Evolutionary conservation across 495 filamentous ascomycete genomes (phyloP), one percentile per base, ranked within the genome.

Genomic region (Neurospora pannonica): DNA sequence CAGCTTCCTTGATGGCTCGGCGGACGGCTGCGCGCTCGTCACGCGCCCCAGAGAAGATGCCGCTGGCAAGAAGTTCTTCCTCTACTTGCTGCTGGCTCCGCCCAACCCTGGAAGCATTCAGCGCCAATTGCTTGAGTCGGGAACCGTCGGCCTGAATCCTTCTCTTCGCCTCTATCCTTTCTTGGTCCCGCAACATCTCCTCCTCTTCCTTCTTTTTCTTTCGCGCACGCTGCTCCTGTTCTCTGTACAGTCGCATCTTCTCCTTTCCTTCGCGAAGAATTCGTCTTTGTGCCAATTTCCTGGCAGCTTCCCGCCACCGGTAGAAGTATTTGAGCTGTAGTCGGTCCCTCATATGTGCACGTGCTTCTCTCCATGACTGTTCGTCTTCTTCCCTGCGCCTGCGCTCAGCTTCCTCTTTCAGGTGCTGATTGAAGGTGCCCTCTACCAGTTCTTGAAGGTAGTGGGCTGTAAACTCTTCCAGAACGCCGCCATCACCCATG

Each of bases 261-360:
- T 81, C 76, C 43, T 81, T 79, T 46, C 79, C 75, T 71, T 77
- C 82, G 74, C 71, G 80, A 8, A 84, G 83, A 67, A 84, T 83
- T 15, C 78, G 77, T 28, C 76, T 79, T 34, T 75, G 77, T 36
- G 77, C 76, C 9, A 75, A 77, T 1, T 71, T 60, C 3, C 84
- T 77, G 13, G 84, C 84, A 34, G 74, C 77, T 36, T 85, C 76
- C 70, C 83, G 82, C 87, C 87, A 89, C 13, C 78, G 75, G 70
- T 85, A 84, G 38, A 85, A 85, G 77, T 81, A 89, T 69, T 85
- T 88, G 38, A 84, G 79, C 15, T 76, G 74, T 37, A 89, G 78
- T 15, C 79, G 84, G 48, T 84, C 81, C 17, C 72, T 75, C 74
- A 83, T 80, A 75, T 82, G 85, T 15, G 83, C 71, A 31, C 83